Percentiles rank a stretch among this genome's conserved stretches.
Conservation (phyloP, 208 protist genomes). For the Leishmania arabica region DNA sequence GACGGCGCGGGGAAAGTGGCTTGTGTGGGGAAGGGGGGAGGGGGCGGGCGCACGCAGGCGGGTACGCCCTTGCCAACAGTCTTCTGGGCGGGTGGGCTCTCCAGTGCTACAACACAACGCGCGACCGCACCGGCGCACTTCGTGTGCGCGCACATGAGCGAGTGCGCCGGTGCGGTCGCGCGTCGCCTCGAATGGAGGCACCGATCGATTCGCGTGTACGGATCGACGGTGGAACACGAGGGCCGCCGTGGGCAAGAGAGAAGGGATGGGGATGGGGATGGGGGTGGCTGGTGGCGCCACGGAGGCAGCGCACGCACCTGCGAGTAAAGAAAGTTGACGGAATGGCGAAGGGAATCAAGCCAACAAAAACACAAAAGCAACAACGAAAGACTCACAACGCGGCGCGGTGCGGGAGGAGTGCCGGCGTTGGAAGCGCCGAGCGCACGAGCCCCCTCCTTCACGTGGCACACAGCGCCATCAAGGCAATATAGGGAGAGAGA, state of each 20-base stretch:
- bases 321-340: background rate
- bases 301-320: background rate
- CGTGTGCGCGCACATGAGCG: background rate
- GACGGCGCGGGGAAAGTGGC: background rate
- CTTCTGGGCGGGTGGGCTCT: background rate
- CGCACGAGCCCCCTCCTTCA: background rate
- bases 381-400: too few relatives aligned
- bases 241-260: background rate
- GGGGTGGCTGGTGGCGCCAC: background rate
- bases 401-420: background rate
- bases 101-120: background rate
- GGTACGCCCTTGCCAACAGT: background rate
- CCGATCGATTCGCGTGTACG: background rate
- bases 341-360: background rate
- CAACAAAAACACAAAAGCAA: background rate
- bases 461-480: background rate
- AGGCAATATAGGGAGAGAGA: background rate
- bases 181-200: background rate
- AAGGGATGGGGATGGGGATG: background rate
- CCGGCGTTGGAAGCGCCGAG: background rate
- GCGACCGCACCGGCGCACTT: background rate
- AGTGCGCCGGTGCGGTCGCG: background rate
- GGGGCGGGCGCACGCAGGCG: background rate
- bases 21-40: too few relatives aligned
- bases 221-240: background rate